Conservation (phyloP, 331 rosid genomes). For the Stylosanthes scabra region DNA sequence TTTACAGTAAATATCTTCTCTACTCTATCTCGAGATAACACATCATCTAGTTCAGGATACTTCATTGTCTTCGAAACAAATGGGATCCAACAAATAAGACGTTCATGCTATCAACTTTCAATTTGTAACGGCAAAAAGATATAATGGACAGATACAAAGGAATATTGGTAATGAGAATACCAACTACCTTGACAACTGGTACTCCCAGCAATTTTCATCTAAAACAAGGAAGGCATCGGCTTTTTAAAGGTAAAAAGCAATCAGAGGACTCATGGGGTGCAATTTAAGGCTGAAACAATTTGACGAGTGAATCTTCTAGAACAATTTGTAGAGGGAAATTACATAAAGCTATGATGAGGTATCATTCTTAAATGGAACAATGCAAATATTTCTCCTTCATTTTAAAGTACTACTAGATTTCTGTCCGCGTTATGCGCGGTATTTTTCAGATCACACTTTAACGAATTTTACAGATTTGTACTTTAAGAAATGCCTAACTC, state of each 20-base stretch:
- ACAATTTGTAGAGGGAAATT: background rate
- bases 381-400: conserved; percentile 1
- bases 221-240: too few species aligned
- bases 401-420: conserved; percentile 9
- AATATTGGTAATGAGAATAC: too few species aligned
- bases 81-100: conserved; percentile 12
- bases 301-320: background rate
- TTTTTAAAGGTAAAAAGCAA: too few species aligned
- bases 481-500: too few species aligned
- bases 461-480: too few species aligned
- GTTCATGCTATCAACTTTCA: conserved; percentile 15
- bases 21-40: conserved; percentile 8
- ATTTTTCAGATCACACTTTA: too few species aligned
- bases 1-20: conserved; percentile 9
- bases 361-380: background rate
- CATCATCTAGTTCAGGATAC: conserved; percentile 17
- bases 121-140: conserved; percentile 6
- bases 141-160: too few species aligned
- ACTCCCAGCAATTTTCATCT: too few species aligned
- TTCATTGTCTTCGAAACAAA: conserved; percentile 16
- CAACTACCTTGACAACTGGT: too few species aligned
- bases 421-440: too few species aligned
- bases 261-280: too few species aligned
- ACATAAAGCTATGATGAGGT: background rate
- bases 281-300: too few species aligned